A percentile compares a stretch with the other conserved stretches of the same genome.
Evolutionary conservation across 495 filamentous ascomycete species (phyloP).

Genomic region (Lentithecium fluviatile): DNA sequence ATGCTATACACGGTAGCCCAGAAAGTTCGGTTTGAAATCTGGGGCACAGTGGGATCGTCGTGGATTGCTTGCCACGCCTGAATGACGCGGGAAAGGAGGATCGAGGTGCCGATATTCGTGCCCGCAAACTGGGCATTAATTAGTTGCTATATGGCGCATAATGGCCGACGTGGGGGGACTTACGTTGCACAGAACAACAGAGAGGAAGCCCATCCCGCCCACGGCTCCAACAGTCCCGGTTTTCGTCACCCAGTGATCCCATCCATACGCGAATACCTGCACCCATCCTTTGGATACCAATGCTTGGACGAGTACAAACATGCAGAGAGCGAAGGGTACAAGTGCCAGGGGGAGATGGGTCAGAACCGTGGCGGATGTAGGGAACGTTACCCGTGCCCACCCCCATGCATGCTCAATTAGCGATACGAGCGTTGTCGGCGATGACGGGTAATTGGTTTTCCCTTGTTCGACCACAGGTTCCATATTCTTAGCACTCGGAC

Average conservation of each 20-base stretch:
- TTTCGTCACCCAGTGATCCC: slow-evolving; percentile 65
- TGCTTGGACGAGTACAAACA: slow-evolving; percentile 68
- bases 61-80: slow-evolving; percentile 63
- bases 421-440: slow-evolving; percentile 50
- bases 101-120: slow-evolving; percentile 69
- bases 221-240: slow-evolving; percentile 63
- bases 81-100: slow-evolving; percentile 63
- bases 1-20: slow-evolving; percentile 68
- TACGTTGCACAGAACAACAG: slow-evolving; percentile 66
- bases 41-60: slow-evolving; percentile 40
- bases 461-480: not conserved
- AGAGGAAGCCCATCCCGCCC: slow-evolving; percentile 67
- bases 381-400: slow-evolving; percentile 66
- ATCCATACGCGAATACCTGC: slow-evolving; percentile 63
- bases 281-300: slow-evolving; percentile 69
- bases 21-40: slow-evolving; percentile 58
- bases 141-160: not conserved
- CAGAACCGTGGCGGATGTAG: slow-evolving; percentile 60
- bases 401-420: slow-evolving; percentile 44
- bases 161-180: slow-evolving; percentile 38
- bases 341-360: slow-evolving; percentile 61
- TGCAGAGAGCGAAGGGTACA: slow-evolving; percentile 63
- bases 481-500: too few species aligned
- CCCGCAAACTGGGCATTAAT: slow-evolving; percentile 56
- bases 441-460: slow-evolving; percentile 1